Base-by-base conservation (phyloP, 2,329 filamentous ascomycete genomes). In the Penicillium sp. region DNA sequence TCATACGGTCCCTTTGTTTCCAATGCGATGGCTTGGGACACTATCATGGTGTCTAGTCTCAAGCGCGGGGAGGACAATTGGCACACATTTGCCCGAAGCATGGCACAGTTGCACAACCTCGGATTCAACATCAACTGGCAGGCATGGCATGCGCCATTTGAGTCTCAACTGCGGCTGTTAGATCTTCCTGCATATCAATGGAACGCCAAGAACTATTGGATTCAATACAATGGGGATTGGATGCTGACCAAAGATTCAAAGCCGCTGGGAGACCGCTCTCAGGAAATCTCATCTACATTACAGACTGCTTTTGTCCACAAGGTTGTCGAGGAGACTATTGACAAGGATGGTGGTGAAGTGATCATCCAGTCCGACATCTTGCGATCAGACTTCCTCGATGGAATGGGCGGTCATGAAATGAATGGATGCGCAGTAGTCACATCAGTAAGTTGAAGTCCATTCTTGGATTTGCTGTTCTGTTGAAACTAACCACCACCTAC, bases 151-250 rank as follows among this genome's bases (percentile, higher is more conserved):
- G 77, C 79, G 42, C 79, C 84, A 49, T 88, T 86, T 68, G 81
- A 84, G 61, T 68, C 75, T 36, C 78, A 79, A 1, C 81, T 86
- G 40, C 77, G 82, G 40, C 75, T 90, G 14, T 74, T 89, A n/a
- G 76, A 82, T n/a, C 75, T 91, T 4, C 87, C 87, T 2, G 79
- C 81, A 0, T 91, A 91, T 67, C 79, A 79, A 0, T 91, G 86
- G 68, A 86, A 91, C 68, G 76, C 83, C 59, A 90, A 90, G 78
- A 85, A 83, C 61, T 90, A 90, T 72, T 89, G 86, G 86, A 79
- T 89, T 14, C 84, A 85, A 67, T 89, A 89, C 69, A 79, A 81
- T 59, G 87, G 89, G 60, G 86, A 91, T 71, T 92, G 87, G 85
- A 78, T 0, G 73, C 79, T 49, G 8, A 45, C 81, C 5, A 47